Base-by-base conservation (phyloP, 805 yeast genomes). In the Candida berthetii region DNA sequence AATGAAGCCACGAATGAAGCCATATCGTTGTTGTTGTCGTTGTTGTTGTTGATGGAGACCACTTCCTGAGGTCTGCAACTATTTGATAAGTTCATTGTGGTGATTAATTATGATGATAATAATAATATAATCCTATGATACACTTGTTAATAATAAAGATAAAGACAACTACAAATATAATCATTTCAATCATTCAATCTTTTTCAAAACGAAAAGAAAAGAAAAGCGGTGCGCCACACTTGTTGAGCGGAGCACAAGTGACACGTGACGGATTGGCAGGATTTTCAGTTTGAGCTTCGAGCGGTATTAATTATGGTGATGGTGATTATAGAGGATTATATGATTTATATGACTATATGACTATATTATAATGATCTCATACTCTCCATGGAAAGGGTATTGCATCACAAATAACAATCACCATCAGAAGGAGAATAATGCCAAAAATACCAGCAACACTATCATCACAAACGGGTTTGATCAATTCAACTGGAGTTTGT, bases 381-480 rank as follows among this genome's bases (percentile, higher is more conserved):
- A 35, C 31, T 20, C 15, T 14, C 31, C 31, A 13, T 35, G 22
- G 13, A 55, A 55, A 20, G 60, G 60, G 3, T 55, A 49, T 35
- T 46, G 50, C 14, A 18, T 52, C 10, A 49, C 54, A 4, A 42
- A 37, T 7, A 32, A 32, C 16, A 19, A 18, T 16, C n/a, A n/a
- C n/a, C n/a, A n/a, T n/a, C n/a, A n/a, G n/a, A 32, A 22, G 39
- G 38, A 15, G 18, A 38, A 34, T 6, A 41, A 35, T 1, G 42
- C 39, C 2, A 14, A 33, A 1, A 38, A 33, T 4, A 33, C 22
- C 9, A 37, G 36, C n/a, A n/a, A n/a, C n/a, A n/a, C n/a, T n/a
- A n/a, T 40, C 13, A 16, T 48, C 7, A 59, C 66, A 2, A 62
- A 63, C 48, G 79, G 78, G 13, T 67, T 73, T 47, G 75, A 71